phyloP scores from a whole-genome alignment of 2,329 filamentous ascomycete genomes.

The Fusarium penzigii region DNA sequence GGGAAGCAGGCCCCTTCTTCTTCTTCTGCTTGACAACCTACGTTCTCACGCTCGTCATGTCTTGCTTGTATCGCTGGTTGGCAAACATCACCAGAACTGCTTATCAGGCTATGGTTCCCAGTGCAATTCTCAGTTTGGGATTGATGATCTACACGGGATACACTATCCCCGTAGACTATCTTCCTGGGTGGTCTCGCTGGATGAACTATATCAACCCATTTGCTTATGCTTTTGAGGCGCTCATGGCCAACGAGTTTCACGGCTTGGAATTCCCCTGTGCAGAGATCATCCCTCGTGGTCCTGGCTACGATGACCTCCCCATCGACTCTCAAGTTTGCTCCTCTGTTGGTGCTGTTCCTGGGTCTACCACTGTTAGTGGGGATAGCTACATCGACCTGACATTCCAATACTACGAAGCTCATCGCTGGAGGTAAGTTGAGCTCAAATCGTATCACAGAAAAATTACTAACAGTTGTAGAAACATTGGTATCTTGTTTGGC shows the following conservation, averaged over 20 bases:
- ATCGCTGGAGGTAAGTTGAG: too few relatives aligned
- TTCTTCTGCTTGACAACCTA: constrained; percentile 34
- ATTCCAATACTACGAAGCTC: constrained; percentile 46
- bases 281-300: constrained; percentile 19
- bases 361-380: constrained; percentile 46
- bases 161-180: constrained; percentile 43
- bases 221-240: constrained; percentile 64
- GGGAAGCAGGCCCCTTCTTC: constrained; percentile 48
- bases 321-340: constrained; percentile 44
- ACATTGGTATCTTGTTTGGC: constrained; percentile 57
- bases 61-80: constrained; percentile 45
- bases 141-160: constrained; percentile 51
- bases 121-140: constrained; percentile 38
- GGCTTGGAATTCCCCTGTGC: constrained; percentile 29
- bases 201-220: constrained; percentile 63
- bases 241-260: constrained; percentile 68
- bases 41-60: too few relatives aligned
- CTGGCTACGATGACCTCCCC: constrained; percentile 31
- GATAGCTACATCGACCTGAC: constrained; percentile 46
- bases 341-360: constrained; percentile 48
- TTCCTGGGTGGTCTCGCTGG: constrained; percentile 69
- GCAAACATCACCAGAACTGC: constrained; percentile 60
- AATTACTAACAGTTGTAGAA: constrained; percentile 52
- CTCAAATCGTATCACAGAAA: too few relatives aligned
- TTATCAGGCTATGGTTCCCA: constrained; percentile 45